A percentile compares a stretch with the other conserved stretches of the same genome.
Evolutionary conservation across 805 yeast species (phyloP).

Genomic region (Candida silvatica): DNA sequence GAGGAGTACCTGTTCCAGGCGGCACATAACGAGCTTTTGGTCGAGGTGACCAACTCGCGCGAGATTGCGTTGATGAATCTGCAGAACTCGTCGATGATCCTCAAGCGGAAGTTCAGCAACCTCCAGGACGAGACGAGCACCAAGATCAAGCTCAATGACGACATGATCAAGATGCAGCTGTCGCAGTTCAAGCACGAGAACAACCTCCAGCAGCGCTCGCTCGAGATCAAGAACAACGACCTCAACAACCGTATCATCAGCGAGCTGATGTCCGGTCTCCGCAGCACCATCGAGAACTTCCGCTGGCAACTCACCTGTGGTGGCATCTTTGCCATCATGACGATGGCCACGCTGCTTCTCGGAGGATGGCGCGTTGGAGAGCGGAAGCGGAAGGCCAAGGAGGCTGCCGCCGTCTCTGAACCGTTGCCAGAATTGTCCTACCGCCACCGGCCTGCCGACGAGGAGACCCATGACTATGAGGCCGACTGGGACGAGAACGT

Average conservation of each 20-base stretch:
- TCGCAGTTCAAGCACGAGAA: constrained; percentile 84
- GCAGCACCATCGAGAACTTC: constrained; percentile 79
- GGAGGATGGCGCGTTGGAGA: constrained; percentile 39
- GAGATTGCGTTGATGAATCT: constrained; percentile 61
- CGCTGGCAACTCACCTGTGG: constrained; percentile 92
- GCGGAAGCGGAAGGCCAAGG: constrained; percentile 16
- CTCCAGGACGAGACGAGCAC: constrained; percentile 69
- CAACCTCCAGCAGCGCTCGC: constrained; percentile 59
- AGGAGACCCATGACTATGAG: constrained; percentile 44
- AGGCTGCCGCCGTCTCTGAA: constrained; percentile 16
- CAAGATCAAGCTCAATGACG: constrained; percentile 51
- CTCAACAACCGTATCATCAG: constrained; percentile 79
- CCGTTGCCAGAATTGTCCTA: constrained; percentile 26
- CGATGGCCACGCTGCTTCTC: constrained; percentile 54
- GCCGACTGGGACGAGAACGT: constrained; percentile 40
- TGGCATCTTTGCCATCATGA: constrained; percentile 70
- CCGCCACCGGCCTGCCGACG: constrained; percentile 42
- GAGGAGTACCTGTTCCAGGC: constrained; percentile 86
- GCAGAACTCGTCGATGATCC: constrained; percentile 53
- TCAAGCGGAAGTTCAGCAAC: constrained; percentile 66
- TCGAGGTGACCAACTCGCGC: constrained; percentile 67
- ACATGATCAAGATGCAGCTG: constrained; percentile 66
- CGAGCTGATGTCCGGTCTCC: constrained; percentile 69
- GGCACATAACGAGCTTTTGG: constrained; percentile 78
- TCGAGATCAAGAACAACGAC: constrained; percentile 69